phyloP scores from a whole-genome alignment of 331 rosid genomes.

The Spiraea crenata region DNA sequence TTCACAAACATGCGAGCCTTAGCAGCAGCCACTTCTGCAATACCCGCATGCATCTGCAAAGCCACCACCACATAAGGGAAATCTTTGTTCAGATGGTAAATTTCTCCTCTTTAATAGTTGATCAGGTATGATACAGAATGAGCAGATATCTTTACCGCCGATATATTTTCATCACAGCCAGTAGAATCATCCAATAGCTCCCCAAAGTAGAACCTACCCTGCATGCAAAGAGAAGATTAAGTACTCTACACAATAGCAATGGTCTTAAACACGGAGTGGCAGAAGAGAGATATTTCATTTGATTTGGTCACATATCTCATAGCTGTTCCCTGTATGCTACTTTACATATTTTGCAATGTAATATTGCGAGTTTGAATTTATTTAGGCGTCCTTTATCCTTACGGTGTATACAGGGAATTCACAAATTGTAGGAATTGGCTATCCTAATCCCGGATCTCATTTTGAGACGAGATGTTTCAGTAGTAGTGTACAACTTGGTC shows the following conservation, averaged over 20 bases:
- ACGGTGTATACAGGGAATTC: neutral
- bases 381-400: neutral
- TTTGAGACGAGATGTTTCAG: neutral
- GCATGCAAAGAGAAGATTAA: slow-evolving; percentile 34
- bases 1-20: slow-evolving; percentile 98
- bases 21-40: slow-evolving; percentile 98
- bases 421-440: neutral
- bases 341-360: neutral
- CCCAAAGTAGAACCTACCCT: slow-evolving; percentile 99
- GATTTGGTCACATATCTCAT: neutral
- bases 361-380: neutral
- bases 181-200: slow-evolving; percentile 52
- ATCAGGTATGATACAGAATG: slow-evolving; percentile 13
- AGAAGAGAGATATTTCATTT: neutral
- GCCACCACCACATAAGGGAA: slow-evolving; percentile 15
- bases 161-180: slow-evolving; percentile 71
- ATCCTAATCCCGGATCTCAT: neutral
- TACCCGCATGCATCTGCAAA: slow-evolving; percentile 84
- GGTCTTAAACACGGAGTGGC: neutral
- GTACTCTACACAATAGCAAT: neutral
- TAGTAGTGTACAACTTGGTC: neutral
- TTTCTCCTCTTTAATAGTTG: neutral
- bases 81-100: slow-evolving; percentile 10
- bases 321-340: neutral
- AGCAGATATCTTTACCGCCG: slow-evolving; percentile 56